Evolutionary conservation across 495 filamentous ascomycete species (phyloP), one percentile per base, ranked within the genome.

Genomic region (Geoglossum glabrum): DNA sequence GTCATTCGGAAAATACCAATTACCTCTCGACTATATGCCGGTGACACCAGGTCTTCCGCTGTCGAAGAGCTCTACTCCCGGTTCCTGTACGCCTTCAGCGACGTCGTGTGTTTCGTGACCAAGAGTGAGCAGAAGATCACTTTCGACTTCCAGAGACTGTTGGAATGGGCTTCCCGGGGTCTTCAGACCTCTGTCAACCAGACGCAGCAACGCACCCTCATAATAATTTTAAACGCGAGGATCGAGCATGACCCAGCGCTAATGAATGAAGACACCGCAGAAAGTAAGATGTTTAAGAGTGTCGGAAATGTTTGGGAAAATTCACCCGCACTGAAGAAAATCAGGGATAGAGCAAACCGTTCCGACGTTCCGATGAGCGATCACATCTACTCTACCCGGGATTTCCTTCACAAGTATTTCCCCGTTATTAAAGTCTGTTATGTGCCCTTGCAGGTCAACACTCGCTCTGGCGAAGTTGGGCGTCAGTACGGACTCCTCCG

Each of bases 1-100:
- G 34, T 58, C 6, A 47, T 45, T 28, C 13, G 56, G 13, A 51
- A 50, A 54, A 50, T 40, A 7, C 7, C 36, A 40, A 40, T 40
- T 17, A 40, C 36, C 7, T 40, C 36, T 10, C 36, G 36, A 17
- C 36, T 40, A 15, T 40, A 40, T 15, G 36, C 36, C 15, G 36
- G 7, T 3, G 36, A 40, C 36, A 17, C 36, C 3, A 40, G 17
- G 17, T 40, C 36, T 10, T 40, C 56, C 7, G 56, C 56, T 36
- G 56, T 58, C 9, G 13, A 21, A 49, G 50, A 23, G 19, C 46
- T 58, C 38, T 58, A 58, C 34, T 47, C 56, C 17, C 38, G 56
- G 8, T 58, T 58, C 26, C 30, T 58, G 23, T 58, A 58, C 56
- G 34, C 28, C 26, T 58, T 51, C 40, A 58, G 56, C 56, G 56